These are phyloP conservation scores for Fomitopsis schrenkii DNA, from an alignment of 1,284 basidiomycete genomes.

Conservation along the genomic window DNA sequence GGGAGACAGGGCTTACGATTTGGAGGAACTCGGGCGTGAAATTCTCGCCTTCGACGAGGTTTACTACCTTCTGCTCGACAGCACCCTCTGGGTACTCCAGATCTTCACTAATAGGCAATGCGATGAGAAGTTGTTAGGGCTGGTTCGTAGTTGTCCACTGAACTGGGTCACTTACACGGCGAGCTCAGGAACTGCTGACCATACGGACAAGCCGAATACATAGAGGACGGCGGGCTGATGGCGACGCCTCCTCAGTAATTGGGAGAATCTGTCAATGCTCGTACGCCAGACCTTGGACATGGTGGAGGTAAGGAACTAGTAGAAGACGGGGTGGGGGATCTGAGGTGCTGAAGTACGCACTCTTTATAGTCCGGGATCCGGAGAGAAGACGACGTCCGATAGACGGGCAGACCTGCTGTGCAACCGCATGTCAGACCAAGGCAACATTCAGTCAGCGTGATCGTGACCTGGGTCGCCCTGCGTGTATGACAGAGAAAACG, in stretches of 20 bases:
- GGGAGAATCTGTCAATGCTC: background rate
- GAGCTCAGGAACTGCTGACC: constrained; percentile 46
- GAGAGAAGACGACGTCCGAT: background rate
- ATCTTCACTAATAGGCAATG: constrained; percentile 30
- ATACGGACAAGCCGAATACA: constrained; percentile 41
- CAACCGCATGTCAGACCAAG: background rate
- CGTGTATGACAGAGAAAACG: background rate
- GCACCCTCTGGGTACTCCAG: constrained; percentile 35
- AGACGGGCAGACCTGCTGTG: background rate
- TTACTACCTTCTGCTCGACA: constrained; percentile 34
- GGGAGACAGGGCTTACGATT: constrained; percentile 31
- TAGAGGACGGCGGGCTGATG: constrained; percentile 36
- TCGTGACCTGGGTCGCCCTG: background rate
- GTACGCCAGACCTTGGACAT: constrained; percentile 14
- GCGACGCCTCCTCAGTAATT: background rate
- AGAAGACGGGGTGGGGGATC: background rate
- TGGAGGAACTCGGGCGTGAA: constrained; percentile 56
- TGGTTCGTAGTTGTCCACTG: background rate
- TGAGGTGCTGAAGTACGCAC: background rate
- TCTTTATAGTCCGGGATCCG: background rate
- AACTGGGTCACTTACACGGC: constrained; percentile 36
- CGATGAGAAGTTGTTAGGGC: background rate
- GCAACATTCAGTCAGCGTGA: background rate
- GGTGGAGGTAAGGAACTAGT: background rate
- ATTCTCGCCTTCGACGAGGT: constrained; percentile 55